Percentiles rank a stretch among this genome's conserved stretches.
phyloP scores from a whole-genome alignment of 208 protist species.

The Leishmania turanica region DNA sequence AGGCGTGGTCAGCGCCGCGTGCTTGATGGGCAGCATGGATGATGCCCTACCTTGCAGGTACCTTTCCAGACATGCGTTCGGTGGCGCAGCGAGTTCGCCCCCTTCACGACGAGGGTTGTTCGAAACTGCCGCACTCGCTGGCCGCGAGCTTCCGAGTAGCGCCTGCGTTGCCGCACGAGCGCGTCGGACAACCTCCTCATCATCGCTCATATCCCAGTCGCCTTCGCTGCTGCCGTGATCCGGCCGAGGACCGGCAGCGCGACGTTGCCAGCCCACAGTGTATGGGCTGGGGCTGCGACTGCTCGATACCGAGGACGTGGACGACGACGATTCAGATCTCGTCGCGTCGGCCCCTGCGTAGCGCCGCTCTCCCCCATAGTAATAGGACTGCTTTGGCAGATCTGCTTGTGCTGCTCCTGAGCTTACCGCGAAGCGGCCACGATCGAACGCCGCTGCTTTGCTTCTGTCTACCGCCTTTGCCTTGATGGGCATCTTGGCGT shows the following conservation, averaged over 20 bases:
- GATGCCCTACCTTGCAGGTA: constrained; percentile 21
- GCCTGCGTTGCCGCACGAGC: constrained; percentile 28
- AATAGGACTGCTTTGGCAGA: constrained; percentile 40
- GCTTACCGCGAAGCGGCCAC: constrained; percentile 40
- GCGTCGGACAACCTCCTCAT: constrained; percentile 29
- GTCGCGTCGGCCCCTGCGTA: constrained; percentile 14
- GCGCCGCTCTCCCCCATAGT: constrained; percentile 38
- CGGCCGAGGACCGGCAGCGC: neutral
- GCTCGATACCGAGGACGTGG: constrained; percentile 23
- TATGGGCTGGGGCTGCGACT: constrained; percentile 5
- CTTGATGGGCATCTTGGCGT: constrained; percentile 70
- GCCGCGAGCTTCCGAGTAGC: constrained; percentile 6
- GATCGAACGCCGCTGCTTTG: constrained; percentile 49
- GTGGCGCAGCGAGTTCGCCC: neutral
- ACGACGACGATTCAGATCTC: constrained; percentile 30
- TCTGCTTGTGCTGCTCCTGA: neutral
- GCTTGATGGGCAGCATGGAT: neutral
- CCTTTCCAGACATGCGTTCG: constrained; percentile 14
- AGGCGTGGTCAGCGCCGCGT: neutral
- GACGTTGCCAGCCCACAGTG: too few species aligned
- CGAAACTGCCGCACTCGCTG: neutral
- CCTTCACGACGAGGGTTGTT: neutral
- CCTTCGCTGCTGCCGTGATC: neutral
- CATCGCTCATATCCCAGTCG: constrained; percentile 21
- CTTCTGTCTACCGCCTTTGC: constrained; percentile 67